Conservation (phyloP, 2,329 filamentous ascomycete genomes). For the Colletotrichum graminicola region DNA sequence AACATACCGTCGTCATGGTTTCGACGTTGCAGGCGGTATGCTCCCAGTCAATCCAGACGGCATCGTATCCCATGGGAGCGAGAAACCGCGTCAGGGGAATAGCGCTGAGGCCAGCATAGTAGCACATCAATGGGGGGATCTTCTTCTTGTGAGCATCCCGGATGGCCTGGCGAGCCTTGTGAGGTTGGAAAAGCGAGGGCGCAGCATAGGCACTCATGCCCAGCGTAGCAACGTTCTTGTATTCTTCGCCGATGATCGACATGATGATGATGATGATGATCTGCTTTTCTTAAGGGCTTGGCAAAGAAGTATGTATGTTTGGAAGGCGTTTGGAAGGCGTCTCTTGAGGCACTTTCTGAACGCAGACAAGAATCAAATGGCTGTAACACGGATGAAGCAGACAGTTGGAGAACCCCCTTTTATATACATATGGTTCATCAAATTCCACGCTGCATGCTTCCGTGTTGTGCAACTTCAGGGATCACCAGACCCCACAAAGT, state of each 20-base stretch:
- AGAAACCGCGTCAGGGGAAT: constrained; percentile 55
- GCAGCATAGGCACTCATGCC: constrained; percentile 57
- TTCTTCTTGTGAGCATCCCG: constrained; percentile 60
- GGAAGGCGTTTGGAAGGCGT: background rate
- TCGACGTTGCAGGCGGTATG: constrained; percentile 60
- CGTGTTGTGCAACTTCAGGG: constrained; percentile 11
- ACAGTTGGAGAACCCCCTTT: background rate
- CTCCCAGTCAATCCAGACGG: constrained; percentile 63
- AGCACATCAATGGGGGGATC: constrained; percentile 58
- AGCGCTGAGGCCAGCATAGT: constrained; percentile 56
- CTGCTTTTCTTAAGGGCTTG: background rate
- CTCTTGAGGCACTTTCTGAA: background rate
- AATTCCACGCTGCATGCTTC: constrained; percentile 25
- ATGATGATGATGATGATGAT: constrained; percentile 24
- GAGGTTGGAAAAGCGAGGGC: constrained; percentile 61
- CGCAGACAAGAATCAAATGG: background rate
- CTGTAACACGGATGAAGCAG: background rate
- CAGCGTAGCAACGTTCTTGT: constrained; percentile 34
- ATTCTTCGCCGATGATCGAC: constrained; percentile 37
- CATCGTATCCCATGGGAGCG: constrained; percentile 58
- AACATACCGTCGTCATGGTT: constrained; percentile 57
- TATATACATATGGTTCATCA: background rate
- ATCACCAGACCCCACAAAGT: constrained; percentile 1
- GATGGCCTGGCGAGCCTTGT: constrained; percentile 58
- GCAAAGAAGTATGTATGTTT: background rate